Conservation (phyloP, 2,329 filamentous ascomycete species). For the Trichoderma sp. region DNA sequence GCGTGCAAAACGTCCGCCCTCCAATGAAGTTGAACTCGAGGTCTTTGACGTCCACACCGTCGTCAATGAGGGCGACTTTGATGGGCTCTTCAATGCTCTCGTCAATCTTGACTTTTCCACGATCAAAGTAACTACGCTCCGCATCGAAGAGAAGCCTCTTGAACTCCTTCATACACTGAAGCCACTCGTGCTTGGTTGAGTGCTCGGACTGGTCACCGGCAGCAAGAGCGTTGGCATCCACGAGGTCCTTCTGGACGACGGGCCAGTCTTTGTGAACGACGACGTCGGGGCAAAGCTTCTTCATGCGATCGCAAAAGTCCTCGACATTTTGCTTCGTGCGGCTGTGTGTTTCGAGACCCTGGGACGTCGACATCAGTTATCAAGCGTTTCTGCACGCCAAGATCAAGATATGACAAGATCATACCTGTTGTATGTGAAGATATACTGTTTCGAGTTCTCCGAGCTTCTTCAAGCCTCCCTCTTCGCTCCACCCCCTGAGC, state of each 20-base stretch:
- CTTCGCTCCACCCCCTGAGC: conserved; percentile 39
- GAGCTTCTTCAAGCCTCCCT: conserved; percentile 34
- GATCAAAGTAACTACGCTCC: conserved; percentile 26
- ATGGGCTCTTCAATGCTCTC: conserved; percentile 33
- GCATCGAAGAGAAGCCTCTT: conserved; percentile 32
- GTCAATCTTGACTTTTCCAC: neutral
- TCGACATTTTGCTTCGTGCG: conserved; percentile 30
- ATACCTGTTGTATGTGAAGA: conserved; percentile 33
- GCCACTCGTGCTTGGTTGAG: conserved; percentile 35
- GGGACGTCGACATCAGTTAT: neutral
- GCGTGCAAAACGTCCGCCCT: conserved; percentile 37
- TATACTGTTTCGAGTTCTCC: conserved; percentile 34
- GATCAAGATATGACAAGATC: neutral
- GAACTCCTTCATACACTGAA: conserved; percentile 36
- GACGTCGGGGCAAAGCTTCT: conserved; percentile 27
- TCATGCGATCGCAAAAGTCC: conserved; percentile 30
- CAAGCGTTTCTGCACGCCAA: neutral
- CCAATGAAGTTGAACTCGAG: conserved; percentile 35
- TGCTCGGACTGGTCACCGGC: conserved; percentile 27
- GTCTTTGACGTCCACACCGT: conserved; percentile 41
- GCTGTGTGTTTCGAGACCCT: conserved; percentile 31
- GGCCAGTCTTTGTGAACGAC: conserved; percentile 26
- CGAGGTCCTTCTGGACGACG: conserved; percentile 15
- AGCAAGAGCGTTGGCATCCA: conserved; percentile 10
- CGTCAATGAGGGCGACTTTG: conserved; percentile 45